Conservation (phyloP, 2,329 filamentous ascomycete species). For the Epichloe elymi region DNA sequence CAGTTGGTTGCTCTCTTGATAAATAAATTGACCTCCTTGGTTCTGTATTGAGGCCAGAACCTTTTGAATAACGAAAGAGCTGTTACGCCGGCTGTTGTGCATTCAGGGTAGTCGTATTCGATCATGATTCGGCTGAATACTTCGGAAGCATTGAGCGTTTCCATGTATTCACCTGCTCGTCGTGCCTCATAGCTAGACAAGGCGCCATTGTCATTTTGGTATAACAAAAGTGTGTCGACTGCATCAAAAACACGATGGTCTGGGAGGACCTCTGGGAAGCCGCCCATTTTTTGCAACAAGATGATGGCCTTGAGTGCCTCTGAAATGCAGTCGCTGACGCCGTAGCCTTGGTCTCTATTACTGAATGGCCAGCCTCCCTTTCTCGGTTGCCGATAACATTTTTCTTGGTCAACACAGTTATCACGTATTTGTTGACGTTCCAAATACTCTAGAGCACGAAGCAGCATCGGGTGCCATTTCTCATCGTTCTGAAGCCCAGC, state of each 20-base stretch:
- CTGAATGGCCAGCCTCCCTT: slow-evolving; percentile 97
- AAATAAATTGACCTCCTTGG: slow-evolving; percentile 59
- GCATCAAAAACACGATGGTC: slow-evolving; percentile 74
- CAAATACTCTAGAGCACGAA: slow-evolving; percentile 70
- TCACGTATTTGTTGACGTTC: slow-evolving; percentile 86
- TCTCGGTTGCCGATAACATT: slow-evolving; percentile 77
- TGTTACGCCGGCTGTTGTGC: slow-evolving; percentile 88
- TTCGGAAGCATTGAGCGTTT: slow-evolving; percentile 86
- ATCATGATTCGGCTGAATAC: slow-evolving; percentile 98
- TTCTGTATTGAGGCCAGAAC: slow-evolving; percentile 69
- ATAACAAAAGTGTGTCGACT: slow-evolving; percentile 78
- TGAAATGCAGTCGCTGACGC: slow-evolving; percentile 86
- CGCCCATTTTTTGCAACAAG: slow-evolving; percentile 64
- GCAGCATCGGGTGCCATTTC: slow-evolving; percentile 72
- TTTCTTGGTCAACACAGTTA: slow-evolving; percentile 61
- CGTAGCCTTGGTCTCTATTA: slow-evolving; percentile 84
- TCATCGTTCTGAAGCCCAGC: slow-evolving; percentile 65
- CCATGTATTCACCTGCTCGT: slow-evolving; percentile 63
- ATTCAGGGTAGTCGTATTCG: slow-evolving; percentile 96
- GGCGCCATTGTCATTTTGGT: slow-evolving; percentile 77
- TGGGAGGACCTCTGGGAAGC: slow-evolving; percentile 61
- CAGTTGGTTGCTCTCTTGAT: slow-evolving; percentile 64
- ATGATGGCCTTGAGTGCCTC: slow-evolving; percentile 83
- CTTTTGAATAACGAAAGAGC: slow-evolving; percentile 71
- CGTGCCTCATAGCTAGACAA: slow-evolving; percentile 83